Conservation (phyloP, 345 rosid genomes). For the Tarenaya hassleriana region DNA sequence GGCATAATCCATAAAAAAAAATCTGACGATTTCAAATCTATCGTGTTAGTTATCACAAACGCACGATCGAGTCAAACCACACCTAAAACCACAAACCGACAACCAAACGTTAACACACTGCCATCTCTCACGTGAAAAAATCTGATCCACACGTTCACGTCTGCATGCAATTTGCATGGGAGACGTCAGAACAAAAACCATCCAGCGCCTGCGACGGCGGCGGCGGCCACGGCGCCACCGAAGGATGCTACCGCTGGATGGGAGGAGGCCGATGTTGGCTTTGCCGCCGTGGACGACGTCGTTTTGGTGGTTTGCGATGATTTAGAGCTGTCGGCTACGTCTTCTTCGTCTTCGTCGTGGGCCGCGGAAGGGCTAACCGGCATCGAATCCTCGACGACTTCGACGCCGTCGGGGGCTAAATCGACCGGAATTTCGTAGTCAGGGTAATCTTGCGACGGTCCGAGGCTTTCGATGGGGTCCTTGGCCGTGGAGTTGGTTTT, state of each 20-base stretch:
- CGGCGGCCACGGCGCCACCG: slow-evolving; percentile 2
- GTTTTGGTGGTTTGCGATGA: neutral
- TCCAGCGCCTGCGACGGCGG: slow-evolving; percentile 9
- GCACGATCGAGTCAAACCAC: neutral
- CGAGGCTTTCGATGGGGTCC: slow-evolving; percentile 25
- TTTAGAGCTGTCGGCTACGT: neutral
- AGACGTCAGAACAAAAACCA: slow-evolving; percentile 23
- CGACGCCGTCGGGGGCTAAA: slow-evolving; percentile 28
- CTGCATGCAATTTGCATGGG: slow-evolving; percentile 2
- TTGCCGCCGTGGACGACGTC: no score
- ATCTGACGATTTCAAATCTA: neutral
- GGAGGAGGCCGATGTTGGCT: neutral
- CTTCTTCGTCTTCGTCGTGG: slow-evolving; percentile 16
- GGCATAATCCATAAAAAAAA: neutral
- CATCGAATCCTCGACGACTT: slow-evolving; percentile 20
- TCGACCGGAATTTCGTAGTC: slow-evolving; percentile 29
- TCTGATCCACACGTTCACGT: neutral
- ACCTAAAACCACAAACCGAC: neutral
- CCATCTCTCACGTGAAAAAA: no score
- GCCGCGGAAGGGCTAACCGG: slow-evolving; percentile 15
- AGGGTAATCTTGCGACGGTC: slow-evolving; percentile 30
- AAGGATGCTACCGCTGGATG: slow-evolving; percentile 4
- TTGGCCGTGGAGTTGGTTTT: slow-evolving; percentile 9
- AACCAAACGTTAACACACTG: neutral
- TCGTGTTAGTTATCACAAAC: neutral